These are phyloP conservation scores for Coniochaeta prunicola DNA, from an alignment of 2,329 filamentous ascomycete genomes.

Conservation along the genomic window DNA sequence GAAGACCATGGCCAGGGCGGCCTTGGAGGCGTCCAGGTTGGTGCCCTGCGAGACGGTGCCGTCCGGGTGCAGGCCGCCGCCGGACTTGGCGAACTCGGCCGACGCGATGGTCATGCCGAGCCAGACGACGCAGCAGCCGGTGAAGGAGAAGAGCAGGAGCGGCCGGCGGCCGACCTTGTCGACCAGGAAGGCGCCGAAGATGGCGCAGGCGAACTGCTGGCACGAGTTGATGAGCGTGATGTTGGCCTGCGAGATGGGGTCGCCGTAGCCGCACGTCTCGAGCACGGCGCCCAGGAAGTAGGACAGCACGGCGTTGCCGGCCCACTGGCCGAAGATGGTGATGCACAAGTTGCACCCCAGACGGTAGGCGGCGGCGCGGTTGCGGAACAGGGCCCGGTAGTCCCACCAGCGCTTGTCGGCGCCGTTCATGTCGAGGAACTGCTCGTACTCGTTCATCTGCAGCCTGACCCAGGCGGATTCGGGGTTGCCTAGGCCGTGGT, in stretches of 20 bases:
- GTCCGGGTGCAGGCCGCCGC: slow-evolving; percentile 18
- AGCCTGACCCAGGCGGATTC: slow-evolving; percentile 30
- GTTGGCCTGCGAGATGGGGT: slow-evolving; percentile 32
- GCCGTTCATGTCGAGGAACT: slow-evolving; percentile 30
- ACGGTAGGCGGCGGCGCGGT: slow-evolving; percentile 28
- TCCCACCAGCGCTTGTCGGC: slow-evolving; percentile 38
- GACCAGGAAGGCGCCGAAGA: slow-evolving; percentile 40
- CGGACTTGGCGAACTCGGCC: slow-evolving; percentile 14
- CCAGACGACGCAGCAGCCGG: slow-evolving; percentile 40
- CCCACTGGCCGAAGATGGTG: slow-evolving; percentile 36
- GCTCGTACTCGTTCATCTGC: slow-evolving; percentile 31
- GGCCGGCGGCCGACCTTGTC: slow-evolving; percentile 44
- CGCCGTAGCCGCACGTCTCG: slow-evolving; percentile 39
- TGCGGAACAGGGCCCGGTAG: slow-evolving; percentile 34
- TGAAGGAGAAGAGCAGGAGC: slow-evolving; percentile 43
- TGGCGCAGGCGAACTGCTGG: slow-evolving; percentile 40
- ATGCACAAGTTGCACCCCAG: slow-evolving; percentile 32
- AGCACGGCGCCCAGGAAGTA: slow-evolving; percentile 45
- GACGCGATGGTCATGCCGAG: slow-evolving; percentile 40
- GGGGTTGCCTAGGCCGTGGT: slow-evolving; percentile 30
- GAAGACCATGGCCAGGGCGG: slow-evolving; percentile 45
- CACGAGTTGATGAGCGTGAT: slow-evolving; percentile 45
- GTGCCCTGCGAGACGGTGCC: slow-evolving; percentile 15
- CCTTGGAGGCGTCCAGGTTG: slow-evolving; percentile 33
- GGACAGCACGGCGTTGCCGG: slow-evolving; percentile 30